Evolutionary conservation across 768 basidiomycete genomes (phyloP).

Genomic region (Wakefieldia striispora): DNA sequence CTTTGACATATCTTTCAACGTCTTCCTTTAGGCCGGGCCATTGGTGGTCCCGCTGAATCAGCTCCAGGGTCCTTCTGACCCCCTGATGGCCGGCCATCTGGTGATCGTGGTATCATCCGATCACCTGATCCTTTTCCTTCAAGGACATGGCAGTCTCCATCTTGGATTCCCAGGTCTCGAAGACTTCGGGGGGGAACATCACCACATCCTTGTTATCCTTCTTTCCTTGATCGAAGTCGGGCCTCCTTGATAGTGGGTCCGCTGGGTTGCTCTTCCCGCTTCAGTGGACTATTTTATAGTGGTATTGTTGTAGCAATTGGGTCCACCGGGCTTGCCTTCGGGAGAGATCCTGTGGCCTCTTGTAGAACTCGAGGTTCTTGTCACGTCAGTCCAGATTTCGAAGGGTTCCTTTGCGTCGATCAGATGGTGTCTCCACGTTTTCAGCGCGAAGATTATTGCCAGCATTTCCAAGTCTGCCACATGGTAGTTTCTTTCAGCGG

Average conservation of each 20-base stretch:
- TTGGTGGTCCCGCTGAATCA: too few relatives aligned
- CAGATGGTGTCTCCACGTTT: not conserved
- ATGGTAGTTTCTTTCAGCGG: not conserved
- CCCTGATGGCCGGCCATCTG: too few relatives aligned
- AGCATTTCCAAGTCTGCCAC: not conserved
- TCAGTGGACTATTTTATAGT: not conserved
- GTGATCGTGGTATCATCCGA: too few relatives aligned
- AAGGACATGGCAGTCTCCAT: too few relatives aligned
- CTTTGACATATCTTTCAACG: too few relatives aligned
- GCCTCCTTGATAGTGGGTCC: not conserved
- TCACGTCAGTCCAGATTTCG: constrained; percentile 35
- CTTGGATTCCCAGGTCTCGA: too few relatives aligned
- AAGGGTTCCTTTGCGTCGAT: too few relatives aligned
- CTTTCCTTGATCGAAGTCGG: not conserved
- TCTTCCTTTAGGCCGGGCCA: too few relatives aligned
- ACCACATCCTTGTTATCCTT: too few relatives aligned
- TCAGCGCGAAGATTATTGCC: not conserved
- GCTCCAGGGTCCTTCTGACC: too few relatives aligned
- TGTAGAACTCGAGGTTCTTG: constrained; percentile 45
- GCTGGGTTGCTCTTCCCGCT: not conserved
- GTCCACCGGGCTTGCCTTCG: constrained; percentile 40
- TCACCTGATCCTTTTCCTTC: too few relatives aligned
- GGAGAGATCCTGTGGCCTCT: constrained; percentile 36
- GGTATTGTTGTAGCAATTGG: not conserved
- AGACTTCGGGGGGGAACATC: too few relatives aligned